A percentile compares a stretch with the other conserved stretches of the same genome.
Evolutionary conservation across 2,329 filamentous ascomycete genomes (phyloP).

Genomic region (Apiospora sp.): DNA sequence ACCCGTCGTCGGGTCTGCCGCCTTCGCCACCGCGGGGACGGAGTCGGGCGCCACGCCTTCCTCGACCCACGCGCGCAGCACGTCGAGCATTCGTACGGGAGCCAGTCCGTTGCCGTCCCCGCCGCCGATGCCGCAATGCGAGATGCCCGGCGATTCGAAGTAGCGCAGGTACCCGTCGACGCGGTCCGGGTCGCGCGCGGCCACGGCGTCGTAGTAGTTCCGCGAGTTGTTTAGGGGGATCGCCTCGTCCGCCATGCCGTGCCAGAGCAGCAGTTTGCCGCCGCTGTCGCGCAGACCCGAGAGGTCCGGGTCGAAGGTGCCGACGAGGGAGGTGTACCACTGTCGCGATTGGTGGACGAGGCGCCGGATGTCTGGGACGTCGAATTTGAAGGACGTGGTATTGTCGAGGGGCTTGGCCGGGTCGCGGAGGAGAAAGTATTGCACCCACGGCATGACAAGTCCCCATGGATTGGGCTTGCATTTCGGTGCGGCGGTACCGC

Average conservation of each 20-base stretch:
- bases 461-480: constrained; percentile 3
- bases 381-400: neutral
- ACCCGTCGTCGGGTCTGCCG: too few species aligned
- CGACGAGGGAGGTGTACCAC: constrained; percentile 19
- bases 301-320: constrained; percentile 22
- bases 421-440: constrained; percentile 9
- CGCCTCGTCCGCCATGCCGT: constrained; percentile 16
- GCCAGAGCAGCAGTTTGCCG: constrained; percentile 13
- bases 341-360: constrained; percentile 12
- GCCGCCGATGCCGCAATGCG: constrained; percentile 11
- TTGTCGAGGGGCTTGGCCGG: neutral
- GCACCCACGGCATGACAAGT: constrained; percentile 2
- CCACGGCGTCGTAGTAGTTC: constrained; percentile 4
- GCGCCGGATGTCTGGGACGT: neutral
- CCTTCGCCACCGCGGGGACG: neutral
- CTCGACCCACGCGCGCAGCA: constrained; percentile 15
- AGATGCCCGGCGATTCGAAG: constrained; percentile 6
- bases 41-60: neutral
- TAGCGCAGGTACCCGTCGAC: constrained; percentile 14
- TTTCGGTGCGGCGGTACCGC: neutral
- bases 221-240: constrained; percentile 13
- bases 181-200: neutral
- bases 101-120: neutral
- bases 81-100: neutral
- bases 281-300: neutral